phyloP scores from a whole-genome alignment of 2,329 filamentous ascomycete genomes.

The Pestalotiopsis fici region DNA sequence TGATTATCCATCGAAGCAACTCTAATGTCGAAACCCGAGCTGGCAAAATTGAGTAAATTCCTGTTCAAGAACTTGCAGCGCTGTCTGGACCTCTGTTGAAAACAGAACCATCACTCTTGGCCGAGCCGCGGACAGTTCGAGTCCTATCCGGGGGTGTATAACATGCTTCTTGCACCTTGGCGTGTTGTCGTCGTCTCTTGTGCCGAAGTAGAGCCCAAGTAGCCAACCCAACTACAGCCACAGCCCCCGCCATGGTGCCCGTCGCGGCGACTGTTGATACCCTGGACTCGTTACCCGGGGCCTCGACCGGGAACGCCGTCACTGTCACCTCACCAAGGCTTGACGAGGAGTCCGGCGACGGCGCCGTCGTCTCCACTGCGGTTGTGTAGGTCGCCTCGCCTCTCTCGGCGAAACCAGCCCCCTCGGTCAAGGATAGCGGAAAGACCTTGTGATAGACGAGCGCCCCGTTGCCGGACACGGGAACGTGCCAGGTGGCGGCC shows the following conservation, averaged over 20 bases:
- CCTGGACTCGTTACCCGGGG: not conserved
- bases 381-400: not conserved
- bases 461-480: not conserved
- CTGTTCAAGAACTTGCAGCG: no score
- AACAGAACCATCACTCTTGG: no score
- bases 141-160: no score
- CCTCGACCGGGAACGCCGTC: not conserved
- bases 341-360: not conserved
- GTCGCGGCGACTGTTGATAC: not conserved
- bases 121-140: no score
- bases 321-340: not conserved
- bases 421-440: not conserved
- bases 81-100: no score
- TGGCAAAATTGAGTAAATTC: no score
- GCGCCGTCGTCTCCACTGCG: not conserved
- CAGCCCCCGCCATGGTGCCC: not conserved
- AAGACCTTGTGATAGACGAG: conserved; percentile 9
- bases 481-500: not conserved
- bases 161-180: no score
- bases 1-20: no score
- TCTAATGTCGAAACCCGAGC: no score
- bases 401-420: not conserved
- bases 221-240: not conserved
- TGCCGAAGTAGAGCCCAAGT: not conserved
- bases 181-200: not conserved